Evolutionary conservation across 2,329 filamentous ascomycete genomes (phyloP), one percentile per base, ranked within the genome.

Genomic region (Colletotrichum horii): DNA sequence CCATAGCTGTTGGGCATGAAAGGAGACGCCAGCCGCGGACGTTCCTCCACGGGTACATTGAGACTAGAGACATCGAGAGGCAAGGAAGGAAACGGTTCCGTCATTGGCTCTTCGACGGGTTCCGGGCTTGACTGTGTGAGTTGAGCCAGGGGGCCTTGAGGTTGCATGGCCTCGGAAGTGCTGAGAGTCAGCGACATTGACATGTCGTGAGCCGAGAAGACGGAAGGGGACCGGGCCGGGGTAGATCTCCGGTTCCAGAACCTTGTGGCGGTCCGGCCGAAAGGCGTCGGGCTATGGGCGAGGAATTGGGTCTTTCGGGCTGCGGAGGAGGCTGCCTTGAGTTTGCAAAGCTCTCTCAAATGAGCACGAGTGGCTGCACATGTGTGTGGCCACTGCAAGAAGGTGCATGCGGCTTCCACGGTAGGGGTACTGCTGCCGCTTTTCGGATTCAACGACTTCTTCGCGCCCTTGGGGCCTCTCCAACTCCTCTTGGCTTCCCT

Each of bases 91-190:
- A 74, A 70, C 2, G 77, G 78, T 62, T 79, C 79, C 2, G 78
- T 79, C 70, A 61, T 70, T 11, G 71, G 66, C 19, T 74, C 64
- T 36, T 70, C 61, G 19, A 34, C 52, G 52, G 79, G 78, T 64
- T 83, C 82, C 5, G 81, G 78, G 6, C 80, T 82, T 4, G 89
- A 89, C 70, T 84, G 84, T n/a, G 90, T 88, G 56, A 93, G 86
- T 78, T 91, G 90, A 4, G 92, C 91, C 70, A 94, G 80, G 12
- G 91, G 91, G 4, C 91, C 92, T 69, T 90, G 85, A 0, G 89
- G 89, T 78, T 93, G 90, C 92, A 94, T 94, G 3, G 89, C 89
- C 56, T 93, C 91, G 3, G 92, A 88, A 2, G 92, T 93, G 83
- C 91, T 92, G 34, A 93, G 84, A 2, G 88, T 87, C 68, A 94